These are phyloP conservation scores for Hansfordia pulvinata DNA, from an alignment of 2,329 filamentous ascomycete genomes.

Conservation along the genomic window DNA sequence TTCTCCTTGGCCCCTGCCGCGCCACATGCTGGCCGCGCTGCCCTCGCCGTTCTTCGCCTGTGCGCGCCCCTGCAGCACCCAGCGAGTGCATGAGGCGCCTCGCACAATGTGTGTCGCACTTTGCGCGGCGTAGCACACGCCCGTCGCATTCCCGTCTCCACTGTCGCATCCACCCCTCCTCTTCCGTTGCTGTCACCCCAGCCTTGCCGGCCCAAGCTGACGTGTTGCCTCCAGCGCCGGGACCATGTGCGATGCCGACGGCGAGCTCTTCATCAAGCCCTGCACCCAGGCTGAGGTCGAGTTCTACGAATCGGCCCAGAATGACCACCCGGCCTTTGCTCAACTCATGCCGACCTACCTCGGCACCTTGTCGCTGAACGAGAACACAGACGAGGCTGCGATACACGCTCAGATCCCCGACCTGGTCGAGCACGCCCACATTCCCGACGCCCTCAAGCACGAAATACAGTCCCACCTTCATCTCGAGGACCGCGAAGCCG, in stretches of 20 bases:
- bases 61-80: no score
- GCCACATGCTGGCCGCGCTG: no score
- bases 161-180: background rate
- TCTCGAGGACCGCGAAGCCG: slow-evolving; percentile 5
- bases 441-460: slow-evolving; percentile 26
- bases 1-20: slow-evolving; percentile 1
- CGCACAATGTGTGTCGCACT: no score
- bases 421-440: slow-evolving; percentile 21
- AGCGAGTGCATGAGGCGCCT: no score
- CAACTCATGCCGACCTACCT: slow-evolving; percentile 76
- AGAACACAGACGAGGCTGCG: slow-evolving; percentile 29
- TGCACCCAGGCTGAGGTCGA: slow-evolving; percentile 75
- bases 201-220: slow-evolving; percentile 5
- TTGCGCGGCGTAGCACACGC: no score
- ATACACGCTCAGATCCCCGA: slow-evolving; percentile 35
- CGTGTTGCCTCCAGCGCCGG: slow-evolving; percentile 58
- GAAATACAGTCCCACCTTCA: slow-evolving; percentile 23
- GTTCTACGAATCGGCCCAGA: slow-evolving; percentile 68
- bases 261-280: slow-evolving; percentile 85
- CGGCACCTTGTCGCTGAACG: slow-evolving; percentile 61
- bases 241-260: slow-evolving; percentile 71
- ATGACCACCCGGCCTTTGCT: slow-evolving; percentile 58
- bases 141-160: background rate
- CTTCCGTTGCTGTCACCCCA: slow-evolving; percentile 1
- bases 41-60: no score